Base-by-base conservation (phyloP, 1,284 basidiomycete species). In the Leucocoprinus gongylophorus region DNA sequence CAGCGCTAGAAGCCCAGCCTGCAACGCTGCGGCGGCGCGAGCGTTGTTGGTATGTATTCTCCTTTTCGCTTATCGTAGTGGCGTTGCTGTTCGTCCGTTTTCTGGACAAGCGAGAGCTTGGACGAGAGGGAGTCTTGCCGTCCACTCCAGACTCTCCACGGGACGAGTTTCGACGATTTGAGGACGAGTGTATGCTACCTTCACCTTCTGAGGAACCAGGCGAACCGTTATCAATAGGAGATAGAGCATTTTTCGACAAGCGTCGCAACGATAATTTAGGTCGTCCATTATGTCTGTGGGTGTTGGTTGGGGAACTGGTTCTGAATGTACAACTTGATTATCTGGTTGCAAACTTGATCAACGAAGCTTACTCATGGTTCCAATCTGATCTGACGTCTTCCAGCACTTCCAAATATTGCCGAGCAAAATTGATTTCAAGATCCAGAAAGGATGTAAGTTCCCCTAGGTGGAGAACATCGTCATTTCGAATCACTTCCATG, bases 401-500 rank as follows among this genome's bases (percentile, higher is more conserved):
- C 58, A 94, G 65, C 6, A 88, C 78, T 10, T 83, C 80, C 18
- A 82, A 67, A 59, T 88, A 88, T 53, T 84, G 77, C 53, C 79
- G 74, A n/a, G 82, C 82, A 61, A 81, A 93, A 44, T 82, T 80
- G 49, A 85, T 67, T 62, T 94, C 85, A 13, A 80, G 67, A 43
- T 91, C 83, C 33, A 95, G 68, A 58, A 93, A 77, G 7, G 69
- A 68, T 2, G 79, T 78, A 21, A 95, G 71, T 37, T 87, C 86
- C 18, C 76, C 77, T 3, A 85, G 73, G 59, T 90, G 85, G 30
- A 74, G 68, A 33, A 80, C 71, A 62, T 93, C 90, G 50, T 83
- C 81, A 58, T 89, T 82, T 63, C 91, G 87, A 44, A 95, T 85
- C 0, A 72, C 74, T 48, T 79, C 75, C 77, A 93, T 88, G 28